phyloP scores from a whole-genome alignment of 257 asterid genomes.

The Nicotiana otophora region DNA sequence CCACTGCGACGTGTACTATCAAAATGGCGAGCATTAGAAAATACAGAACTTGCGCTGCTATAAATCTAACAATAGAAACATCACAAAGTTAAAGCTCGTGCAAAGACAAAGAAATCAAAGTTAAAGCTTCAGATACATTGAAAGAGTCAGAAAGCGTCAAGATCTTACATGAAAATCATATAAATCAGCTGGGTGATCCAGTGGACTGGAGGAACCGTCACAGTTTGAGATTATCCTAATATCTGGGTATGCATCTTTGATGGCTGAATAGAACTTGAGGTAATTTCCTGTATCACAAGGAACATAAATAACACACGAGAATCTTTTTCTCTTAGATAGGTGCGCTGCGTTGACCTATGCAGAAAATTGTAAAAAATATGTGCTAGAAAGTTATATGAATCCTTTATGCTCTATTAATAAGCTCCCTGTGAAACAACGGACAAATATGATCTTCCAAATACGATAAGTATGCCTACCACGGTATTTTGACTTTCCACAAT shows the following conservation, averaged over 20 bases:
- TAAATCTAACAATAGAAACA: constrained; percentile 53
- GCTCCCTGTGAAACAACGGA: neutral
- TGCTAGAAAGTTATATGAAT: neutral
- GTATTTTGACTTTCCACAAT: constrained; percentile 78
- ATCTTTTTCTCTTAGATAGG: neutral
- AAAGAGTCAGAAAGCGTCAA: neutral
- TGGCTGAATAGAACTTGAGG: constrained; percentile 75
- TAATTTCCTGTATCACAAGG: constrained; percentile 67
- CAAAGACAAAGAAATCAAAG: neutral
- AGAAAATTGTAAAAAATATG: neutral
- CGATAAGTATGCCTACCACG: constrained; percentile 38
- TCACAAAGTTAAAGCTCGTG: neutral
- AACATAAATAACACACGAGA: neutral
- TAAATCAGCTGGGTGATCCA: constrained; percentile 90
- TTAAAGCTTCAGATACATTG: neutral
- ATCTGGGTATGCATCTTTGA: constrained; percentile 60
- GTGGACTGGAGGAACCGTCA: constrained; percentile 58
- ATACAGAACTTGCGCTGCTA: constrained; percentile 48
- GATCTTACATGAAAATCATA: constrained; percentile 82
- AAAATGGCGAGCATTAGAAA: constrained; percentile 42
- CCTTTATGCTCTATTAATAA: neutral
- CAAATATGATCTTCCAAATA: neutral
- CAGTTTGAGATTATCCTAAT: constrained; percentile 83
- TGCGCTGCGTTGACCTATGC: neutral
- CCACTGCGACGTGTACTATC: constrained; percentile 59